These are phyloP conservation scores for Arthromyces matolae DNA, from an alignment of 768 basidiomycete species.

Conservation along the genomic window DNA sequence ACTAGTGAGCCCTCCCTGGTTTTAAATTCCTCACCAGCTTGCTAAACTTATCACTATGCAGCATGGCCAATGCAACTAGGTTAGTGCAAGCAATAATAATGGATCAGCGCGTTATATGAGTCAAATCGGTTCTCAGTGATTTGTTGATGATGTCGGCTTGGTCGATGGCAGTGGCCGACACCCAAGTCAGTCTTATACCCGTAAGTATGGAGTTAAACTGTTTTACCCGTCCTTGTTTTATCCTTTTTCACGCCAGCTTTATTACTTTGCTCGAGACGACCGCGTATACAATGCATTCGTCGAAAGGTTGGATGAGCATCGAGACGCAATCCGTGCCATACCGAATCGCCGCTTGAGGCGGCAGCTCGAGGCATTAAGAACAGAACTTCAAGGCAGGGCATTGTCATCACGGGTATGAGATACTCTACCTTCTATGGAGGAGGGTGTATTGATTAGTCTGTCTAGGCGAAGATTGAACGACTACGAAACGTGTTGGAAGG, in stretches of 20 bases:
- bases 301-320: constrained; percentile 42
- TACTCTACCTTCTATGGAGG: not conserved
- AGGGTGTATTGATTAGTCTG: not conserved
- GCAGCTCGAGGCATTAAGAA: constrained; percentile 6
- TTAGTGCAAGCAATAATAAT: constrained; percentile 13
- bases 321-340: constrained; percentile 14
- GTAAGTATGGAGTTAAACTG: constrained; percentile 36
- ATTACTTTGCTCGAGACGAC: constrained; percentile 91
- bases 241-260: constrained; percentile 37
- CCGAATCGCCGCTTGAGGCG: constrained; percentile 1
- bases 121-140: constrained; percentile 39
- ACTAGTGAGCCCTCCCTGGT: constrained; percentile 61
- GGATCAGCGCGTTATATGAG: not conserved
- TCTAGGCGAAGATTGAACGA: not conserved
- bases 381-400: constrained; percentile 3
- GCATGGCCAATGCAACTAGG: constrained; percentile 83
- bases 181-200: constrained; percentile 66
- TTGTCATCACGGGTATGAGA: constrained; percentile 3
- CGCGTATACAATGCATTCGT: constrained; percentile 73
- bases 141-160: constrained; percentile 80
- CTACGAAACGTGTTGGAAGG: not conserved
- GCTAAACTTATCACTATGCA: constrained; percentile 23
- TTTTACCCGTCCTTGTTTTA: not conserved
- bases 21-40: not conserved
- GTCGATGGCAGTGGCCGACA: constrained; percentile 55